Conservation (phyloP, 2,329 filamentous ascomycete genomes). For the Cyphellophora europaea region DNA sequence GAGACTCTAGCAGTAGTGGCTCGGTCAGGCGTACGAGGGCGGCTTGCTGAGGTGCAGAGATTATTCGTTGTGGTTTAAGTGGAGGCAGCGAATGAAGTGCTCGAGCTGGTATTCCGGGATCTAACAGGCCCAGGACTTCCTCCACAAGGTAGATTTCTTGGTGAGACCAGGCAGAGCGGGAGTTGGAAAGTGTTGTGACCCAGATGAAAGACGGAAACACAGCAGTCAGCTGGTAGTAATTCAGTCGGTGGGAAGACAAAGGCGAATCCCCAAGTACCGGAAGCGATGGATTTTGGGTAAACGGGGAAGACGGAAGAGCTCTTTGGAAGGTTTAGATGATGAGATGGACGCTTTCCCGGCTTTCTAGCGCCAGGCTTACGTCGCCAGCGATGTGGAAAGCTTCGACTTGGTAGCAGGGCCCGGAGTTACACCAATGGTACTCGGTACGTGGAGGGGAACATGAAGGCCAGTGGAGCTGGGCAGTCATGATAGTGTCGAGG, state of each 20-base stretch:
- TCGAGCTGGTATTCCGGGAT: constrained; percentile 9
- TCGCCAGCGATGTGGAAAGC: too few species aligned
- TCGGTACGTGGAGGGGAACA: too few species aligned
- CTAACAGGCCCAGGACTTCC: constrained; percentile 12
- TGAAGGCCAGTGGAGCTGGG: too few species aligned
- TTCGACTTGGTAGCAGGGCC: too few species aligned
- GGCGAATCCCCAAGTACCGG: constrained; percentile 1
- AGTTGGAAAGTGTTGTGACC: neutral
- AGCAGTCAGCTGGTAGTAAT: constrained; percentile 17
- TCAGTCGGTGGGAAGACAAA: constrained; percentile 3
- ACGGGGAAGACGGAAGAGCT: neutral
- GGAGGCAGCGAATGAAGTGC: constrained; percentile 17
- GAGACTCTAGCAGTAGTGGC: neutral
- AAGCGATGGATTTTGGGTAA: neutral
- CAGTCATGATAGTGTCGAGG: too few species aligned
- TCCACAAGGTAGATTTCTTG: too few species aligned
- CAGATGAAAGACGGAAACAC: constrained; percentile 6
- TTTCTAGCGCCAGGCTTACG: too few species aligned
- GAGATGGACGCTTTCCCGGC: too few species aligned
- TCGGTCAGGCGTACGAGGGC: neutral
- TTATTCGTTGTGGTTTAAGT: constrained; percentile 13
- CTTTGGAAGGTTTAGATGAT: too few species aligned
- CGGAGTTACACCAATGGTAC: too few species aligned
- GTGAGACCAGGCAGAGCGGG: constrained; percentile 10
- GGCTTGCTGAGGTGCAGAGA: neutral